Evolutionary conservation across 169 alveolate species (phyloP).

Genomic region (Besnoitia besnoiti): DNA sequence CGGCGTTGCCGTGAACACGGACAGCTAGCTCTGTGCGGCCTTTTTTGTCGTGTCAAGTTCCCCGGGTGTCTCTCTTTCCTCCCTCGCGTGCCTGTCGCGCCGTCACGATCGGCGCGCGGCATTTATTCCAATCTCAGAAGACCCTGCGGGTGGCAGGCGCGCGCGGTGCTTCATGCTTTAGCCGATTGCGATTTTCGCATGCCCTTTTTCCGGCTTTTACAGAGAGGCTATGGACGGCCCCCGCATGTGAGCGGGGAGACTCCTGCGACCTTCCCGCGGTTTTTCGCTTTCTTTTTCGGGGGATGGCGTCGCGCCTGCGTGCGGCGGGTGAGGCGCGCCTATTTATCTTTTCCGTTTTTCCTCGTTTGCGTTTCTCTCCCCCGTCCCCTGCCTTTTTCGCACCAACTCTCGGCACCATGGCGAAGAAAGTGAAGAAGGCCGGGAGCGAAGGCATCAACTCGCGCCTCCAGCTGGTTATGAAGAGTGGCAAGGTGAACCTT

Average conservation of each 20-base stretch:
- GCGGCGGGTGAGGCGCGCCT: too few species aligned
- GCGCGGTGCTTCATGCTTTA: background rate
- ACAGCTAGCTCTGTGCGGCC: too few species aligned
- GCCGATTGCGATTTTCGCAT: background rate
- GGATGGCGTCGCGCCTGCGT: too few species aligned
- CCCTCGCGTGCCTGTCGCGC: too few species aligned
- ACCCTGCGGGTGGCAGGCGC: too few species aligned
- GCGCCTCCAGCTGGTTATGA: conserved; percentile 96
- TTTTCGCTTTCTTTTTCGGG: too few species aligned
- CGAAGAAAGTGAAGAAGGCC: conserved; percentile 66
- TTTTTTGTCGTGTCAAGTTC: too few species aligned
- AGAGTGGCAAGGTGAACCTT: conserved; percentile 95
- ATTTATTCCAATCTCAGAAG: too few species aligned
- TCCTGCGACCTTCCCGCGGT: background rate
- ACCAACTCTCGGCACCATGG: conserved; percentile 44
- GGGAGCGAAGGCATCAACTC: conserved; percentile 94
- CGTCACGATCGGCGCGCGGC: too few species aligned
- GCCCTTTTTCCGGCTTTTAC: background rate
- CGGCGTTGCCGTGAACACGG: too few species aligned
- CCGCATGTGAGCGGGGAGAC: conserved; percentile 12
- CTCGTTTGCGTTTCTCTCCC: conserved; percentile 1
- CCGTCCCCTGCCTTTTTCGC: background rate
- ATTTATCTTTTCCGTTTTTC: background rate
- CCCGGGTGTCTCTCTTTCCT: too few species aligned
- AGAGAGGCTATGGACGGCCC: background rate